Conservation (phyloP, 306 rosid species). For the Quercus agrifolia region DNA sequence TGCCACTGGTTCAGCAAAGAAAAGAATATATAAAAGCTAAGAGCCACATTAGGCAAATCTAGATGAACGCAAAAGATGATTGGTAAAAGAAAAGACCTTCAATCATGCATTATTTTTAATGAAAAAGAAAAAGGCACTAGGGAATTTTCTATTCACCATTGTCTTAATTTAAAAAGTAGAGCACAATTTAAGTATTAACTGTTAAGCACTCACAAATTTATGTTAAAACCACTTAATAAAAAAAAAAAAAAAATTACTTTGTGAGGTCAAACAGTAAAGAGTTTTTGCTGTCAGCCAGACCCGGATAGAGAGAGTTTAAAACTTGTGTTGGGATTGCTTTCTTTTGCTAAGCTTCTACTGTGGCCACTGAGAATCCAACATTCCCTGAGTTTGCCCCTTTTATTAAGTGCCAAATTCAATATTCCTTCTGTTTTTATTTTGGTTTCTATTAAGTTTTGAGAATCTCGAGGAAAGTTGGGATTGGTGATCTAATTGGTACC, state of each 20-base stretch:
- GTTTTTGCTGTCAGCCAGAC: constrained; percentile 17
- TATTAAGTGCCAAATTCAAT: constrained; percentile 39
- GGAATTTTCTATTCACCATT: constrained; percentile 1
- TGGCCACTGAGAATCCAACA: constrained; percentile 48
- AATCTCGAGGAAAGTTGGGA: constrained; percentile 60
- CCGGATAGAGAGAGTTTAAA: constrained; percentile 7
- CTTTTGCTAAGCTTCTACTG: constrained; percentile 22
- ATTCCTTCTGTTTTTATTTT: constrained; percentile 18
- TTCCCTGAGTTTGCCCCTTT: constrained; percentile 37
- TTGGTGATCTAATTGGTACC: constrained; percentile 39
- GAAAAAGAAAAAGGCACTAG: not conserved
- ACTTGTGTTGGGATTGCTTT: not conserved
- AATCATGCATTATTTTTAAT: constrained; percentile 47
- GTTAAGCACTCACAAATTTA: constrained; percentile 45
- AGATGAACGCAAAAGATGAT: constrained; percentile 46
- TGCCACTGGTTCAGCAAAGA: constrained; percentile 45
- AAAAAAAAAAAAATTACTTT: constrained; percentile 20
- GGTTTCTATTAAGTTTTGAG: constrained; percentile 30
- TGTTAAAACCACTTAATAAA: constrained; percentile 23
- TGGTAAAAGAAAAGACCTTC: constrained; percentile 59
- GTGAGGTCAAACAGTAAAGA: constrained; percentile 9
- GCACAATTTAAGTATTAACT: constrained; percentile 45
- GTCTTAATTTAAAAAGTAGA: constrained; percentile 16
- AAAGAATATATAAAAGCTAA: constrained; percentile 50
- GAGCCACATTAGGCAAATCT: constrained; percentile 39